Evolutionary conservation across 2,329 filamentous ascomycete species (phyloP), one percentile per base, ranked within the genome.

Genomic region (Monilinia vaccinii-corymbosi): DNA sequence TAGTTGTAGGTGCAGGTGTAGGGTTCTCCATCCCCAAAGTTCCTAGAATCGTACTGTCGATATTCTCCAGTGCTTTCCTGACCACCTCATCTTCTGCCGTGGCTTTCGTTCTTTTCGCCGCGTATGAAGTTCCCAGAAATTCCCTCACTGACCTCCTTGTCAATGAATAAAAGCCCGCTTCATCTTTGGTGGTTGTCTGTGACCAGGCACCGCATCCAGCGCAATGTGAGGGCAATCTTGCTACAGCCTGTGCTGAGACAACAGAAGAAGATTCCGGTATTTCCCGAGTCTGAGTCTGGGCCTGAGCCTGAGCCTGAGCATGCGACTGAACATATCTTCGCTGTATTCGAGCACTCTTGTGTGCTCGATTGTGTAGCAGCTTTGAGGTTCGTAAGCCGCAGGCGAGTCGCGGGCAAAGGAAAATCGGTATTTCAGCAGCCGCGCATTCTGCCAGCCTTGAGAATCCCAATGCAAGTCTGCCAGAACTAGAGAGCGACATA

Each of bases 141-240:
- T 73, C 74, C 64, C 71, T 76, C 4, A 85, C 78, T 2, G 77
- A 75, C 65, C 76, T 83, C 63, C 81, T 79, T 40, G 70, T 71
- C 32, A 80, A 60, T 61, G 81, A 76, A 68, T 79, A 87, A 71
- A 81, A 86, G 4, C 82, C 82, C 7, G 85, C 75, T 61, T 79
- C 74, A 32, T 78, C 71, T 1, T 79, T 71, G 21, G 80, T 71
- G 0, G 71, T 70, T 0, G 78, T 83, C 70, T 88, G 85, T 49
- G 82, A 77, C 65, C 86, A 77, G 16, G 85, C 84, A 48, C 85
- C 85, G 69, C 85, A 88, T 40, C 85, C 85, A 14, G 78, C 77
- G 66, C 85, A 88, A 64, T 80, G 81, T 13, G 77, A 67, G 0
- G 85, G 84, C 1, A 87, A 73, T 45, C 63, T 58, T 6, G 56